Evolutionary conservation across 2,329 filamentous ascomycete genomes (phyloP).

Genomic region (Penicillium sp.): DNA sequence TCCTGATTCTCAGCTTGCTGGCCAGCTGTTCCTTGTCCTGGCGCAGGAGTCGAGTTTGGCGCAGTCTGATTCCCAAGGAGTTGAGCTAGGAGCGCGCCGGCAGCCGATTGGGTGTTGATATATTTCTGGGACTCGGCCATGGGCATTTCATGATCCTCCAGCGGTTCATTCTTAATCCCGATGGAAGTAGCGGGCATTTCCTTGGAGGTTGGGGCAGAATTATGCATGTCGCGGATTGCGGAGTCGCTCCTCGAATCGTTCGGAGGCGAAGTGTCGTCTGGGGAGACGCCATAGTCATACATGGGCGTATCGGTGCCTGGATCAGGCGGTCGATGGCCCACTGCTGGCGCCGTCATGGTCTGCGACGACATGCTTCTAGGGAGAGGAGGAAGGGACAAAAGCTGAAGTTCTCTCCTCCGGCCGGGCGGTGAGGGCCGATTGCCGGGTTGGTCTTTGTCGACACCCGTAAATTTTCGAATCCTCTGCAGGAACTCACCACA

Average conservation of each 20-base stretch:
- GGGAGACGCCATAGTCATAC: conserved; percentile 36
- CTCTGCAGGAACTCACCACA: no score
- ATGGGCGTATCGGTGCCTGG: conserved; percentile 38
- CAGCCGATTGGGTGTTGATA: conserved; percentile 37
- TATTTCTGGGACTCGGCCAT: conserved; percentile 27
- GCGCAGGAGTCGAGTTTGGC: conserved; percentile 18
- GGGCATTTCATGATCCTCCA: conserved; percentile 20
- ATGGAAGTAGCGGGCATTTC: conserved; percentile 27
- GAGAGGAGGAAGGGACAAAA: conserved; percentile 19
- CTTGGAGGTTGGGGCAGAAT: conserved; percentile 34
- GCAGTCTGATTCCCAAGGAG: conserved; percentile 35
- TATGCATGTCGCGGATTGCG: conserved; percentile 36
- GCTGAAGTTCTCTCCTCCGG: conserved; percentile 24
- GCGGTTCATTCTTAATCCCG: conserved; percentile 29
- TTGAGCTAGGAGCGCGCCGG: conserved; percentile 40
- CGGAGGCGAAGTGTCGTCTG: conserved; percentile 24
- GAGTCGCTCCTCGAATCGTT: conserved; percentile 31
- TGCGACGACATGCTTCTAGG: conserved; percentile 43
- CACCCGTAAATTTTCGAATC: conserved; percentile 14
- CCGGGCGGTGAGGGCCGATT: conserved; percentile 23
- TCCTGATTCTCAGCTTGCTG: conserved; percentile 12
- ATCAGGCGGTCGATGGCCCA: conserved; percentile 43
- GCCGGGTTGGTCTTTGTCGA: conserved; percentile 22
- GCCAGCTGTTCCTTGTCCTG: conserved; percentile 9
- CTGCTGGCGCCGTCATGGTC: conserved; percentile 45